phyloP scores from a whole-genome alignment of 768 basidiomycete species.

The Suillus placidus region DNA sequence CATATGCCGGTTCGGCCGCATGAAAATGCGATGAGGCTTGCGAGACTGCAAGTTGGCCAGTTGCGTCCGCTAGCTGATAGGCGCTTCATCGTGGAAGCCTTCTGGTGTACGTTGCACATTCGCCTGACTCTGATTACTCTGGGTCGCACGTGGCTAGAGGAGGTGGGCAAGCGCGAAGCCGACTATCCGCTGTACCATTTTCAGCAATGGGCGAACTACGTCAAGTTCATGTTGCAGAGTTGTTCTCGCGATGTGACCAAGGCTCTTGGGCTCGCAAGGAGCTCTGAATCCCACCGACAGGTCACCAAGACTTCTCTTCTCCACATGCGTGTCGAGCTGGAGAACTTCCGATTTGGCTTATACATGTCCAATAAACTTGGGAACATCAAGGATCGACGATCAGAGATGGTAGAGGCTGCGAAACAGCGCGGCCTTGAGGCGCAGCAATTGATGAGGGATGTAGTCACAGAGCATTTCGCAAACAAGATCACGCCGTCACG shows the following conservation, averaged over 20 bases:
- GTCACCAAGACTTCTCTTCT: slow-evolving; percentile 47
- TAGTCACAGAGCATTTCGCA: slow-evolving; percentile 12
- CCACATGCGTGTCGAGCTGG: slow-evolving; percentile 48
- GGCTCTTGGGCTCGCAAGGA: slow-evolving; percentile 48
- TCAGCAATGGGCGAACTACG: slow-evolving; percentile 50
- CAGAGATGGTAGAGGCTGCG: slow-evolving; percentile 25
- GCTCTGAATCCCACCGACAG: slow-evolving; percentile 57
- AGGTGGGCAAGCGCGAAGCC: slow-evolving; percentile 24
- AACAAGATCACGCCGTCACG: slow-evolving; percentile 26
- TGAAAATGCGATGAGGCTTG: slow-evolving; percentile 53
- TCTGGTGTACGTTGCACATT: slow-evolving; percentile 55
- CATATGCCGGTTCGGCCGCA: slow-evolving; percentile 44
- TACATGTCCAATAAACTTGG: slow-evolving; percentile 31
- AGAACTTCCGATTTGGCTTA: slow-evolving; percentile 53
- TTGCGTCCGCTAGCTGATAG: slow-evolving; percentile 60
- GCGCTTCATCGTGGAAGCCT: slow-evolving; percentile 62
- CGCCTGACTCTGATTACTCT: slow-evolving; percentile 54
- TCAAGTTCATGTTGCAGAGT: slow-evolving; percentile 46
- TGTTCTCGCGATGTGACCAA: slow-evolving; percentile 50
- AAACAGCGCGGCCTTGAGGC: slow-evolving; percentile 17
- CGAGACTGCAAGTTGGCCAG: slow-evolving; percentile 56
- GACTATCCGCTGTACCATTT: slow-evolving; percentile 18
- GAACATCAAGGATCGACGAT: slow-evolving; percentile 23
- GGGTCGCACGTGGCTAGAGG: slow-evolving; percentile 43
- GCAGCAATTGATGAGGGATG: slow-evolving; percentile 1